Evolutionary conservation across 768 basidiomycete genomes (phyloP).

Genomic region (Tricholoma matsutake): DNA sequence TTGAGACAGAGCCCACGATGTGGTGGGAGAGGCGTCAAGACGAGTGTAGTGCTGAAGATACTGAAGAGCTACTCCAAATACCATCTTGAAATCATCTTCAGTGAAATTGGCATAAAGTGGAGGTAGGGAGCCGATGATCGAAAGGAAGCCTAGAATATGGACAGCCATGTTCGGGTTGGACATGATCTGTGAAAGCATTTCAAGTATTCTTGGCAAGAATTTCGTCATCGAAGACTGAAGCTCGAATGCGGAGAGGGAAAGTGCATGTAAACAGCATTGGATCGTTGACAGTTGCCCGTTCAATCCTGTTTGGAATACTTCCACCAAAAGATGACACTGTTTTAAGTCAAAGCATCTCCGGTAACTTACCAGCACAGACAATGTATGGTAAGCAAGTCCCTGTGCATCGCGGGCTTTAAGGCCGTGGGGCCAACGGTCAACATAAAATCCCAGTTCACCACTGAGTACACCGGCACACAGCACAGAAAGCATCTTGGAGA

Average conservation of each 20-base stretch:
- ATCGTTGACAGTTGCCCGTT: constrained; percentile 72
- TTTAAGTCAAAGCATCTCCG: constrained; percentile 69
- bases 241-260: constrained; percentile 87
- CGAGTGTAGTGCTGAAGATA: constrained; percentile 91
- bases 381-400: constrained; percentile 80
- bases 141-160: constrained; percentile 92
- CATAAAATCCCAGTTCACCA: constrained; percentile 51
- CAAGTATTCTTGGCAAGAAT: constrained; percentile 74
- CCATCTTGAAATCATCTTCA: constrained; percentile 85
- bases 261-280: constrained; percentile 86
- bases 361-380: constrained; percentile 88
- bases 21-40: constrained; percentile 49
- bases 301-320: constrained; percentile 67
- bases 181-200: constrained; percentile 91
- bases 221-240: constrained; percentile 79
- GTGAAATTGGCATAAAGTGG: constrained; percentile 87
- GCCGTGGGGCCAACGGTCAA: constrained; percentile 57
- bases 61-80: constrained; percentile 91
- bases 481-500: constrained; percentile 59
- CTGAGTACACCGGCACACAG: constrained; percentile 66
- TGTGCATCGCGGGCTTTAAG: constrained; percentile 81
- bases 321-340: constrained; percentile 66
- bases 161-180: constrained; percentile 89
- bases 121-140: constrained; percentile 79
- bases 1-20: constrained; percentile 86